Conservation (phyloP, 305 asterid genomes). For the Fraxinus floribunda region DNA sequence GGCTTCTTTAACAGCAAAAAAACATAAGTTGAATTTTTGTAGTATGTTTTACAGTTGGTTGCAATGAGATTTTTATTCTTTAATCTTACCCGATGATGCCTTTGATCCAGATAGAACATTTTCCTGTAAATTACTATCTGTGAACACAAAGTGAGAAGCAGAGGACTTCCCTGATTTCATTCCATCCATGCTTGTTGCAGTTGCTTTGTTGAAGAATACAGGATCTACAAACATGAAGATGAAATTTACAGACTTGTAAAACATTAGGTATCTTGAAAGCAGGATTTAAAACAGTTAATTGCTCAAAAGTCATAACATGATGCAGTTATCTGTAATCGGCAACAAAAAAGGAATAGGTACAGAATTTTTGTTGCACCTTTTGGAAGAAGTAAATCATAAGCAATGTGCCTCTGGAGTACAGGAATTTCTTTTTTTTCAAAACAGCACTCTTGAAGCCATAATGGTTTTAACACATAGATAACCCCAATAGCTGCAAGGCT, state of each 20-base stretch:
- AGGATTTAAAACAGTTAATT: conserved; percentile 18
- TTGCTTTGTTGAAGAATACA: conserved; percentile 38
- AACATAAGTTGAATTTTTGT: conserved; percentile 15
- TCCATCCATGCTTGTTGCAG: conserved; percentile 33
- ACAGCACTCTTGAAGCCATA: conserved; percentile 92
- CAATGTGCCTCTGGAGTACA: conserved; percentile 75
- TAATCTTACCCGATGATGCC: conserved; percentile 37
- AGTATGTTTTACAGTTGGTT: conserved; percentile 22
- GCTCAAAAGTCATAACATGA: conserved; percentile 14
- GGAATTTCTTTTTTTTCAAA: conserved; percentile 69
- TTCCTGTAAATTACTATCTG: conserved; percentile 30
- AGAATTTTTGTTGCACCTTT: conserved; percentile 52
- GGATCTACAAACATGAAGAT: conserved; percentile 47
- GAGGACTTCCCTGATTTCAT: conserved; percentile 49
- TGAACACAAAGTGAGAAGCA: conserved; percentile 37
- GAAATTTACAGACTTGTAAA: conserved; percentile 6
- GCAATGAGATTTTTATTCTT: conserved; percentile 26
- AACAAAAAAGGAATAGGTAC: not conserved
- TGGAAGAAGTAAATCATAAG: conserved; percentile 84
- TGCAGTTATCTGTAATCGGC: not conserved
- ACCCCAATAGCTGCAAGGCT: conserved; percentile 80
- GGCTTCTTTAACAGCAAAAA: conserved; percentile 39
- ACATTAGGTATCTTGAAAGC: conserved; percentile 18
- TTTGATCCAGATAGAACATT: conserved; percentile 36
- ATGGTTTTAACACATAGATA: conserved; percentile 61